Evolutionary conservation across 129 eudicot species (phyloP), one percentile per base, ranked within the genome.

Genomic region (Saussurea involucrata): DNA sequence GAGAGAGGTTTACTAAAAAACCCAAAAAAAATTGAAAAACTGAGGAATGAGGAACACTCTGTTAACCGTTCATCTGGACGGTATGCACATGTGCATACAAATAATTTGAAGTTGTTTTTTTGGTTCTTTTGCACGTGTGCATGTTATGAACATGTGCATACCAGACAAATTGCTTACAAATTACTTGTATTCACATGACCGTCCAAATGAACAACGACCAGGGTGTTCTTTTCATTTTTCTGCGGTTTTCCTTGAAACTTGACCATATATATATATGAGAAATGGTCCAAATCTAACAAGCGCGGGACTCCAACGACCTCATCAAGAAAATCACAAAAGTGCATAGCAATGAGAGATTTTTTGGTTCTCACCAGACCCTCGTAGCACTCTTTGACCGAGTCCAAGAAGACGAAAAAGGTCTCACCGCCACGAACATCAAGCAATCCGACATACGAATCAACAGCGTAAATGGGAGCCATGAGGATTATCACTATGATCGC

Each of bases 391-490:
- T 92, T 92, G 73, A 92, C 31, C 20, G 96, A 88, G 21, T 92
- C 97, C 91, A 92, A 81, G 81, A 92, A 83, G 83, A 90, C 66
- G 79, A 92, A 90, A 79, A 92, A 92, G 27, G 93, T 63, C 78
- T 83, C 82, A 40, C 96, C 87, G 17, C 97, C 96, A 32, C 82
- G 89, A 69, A 88, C 57, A 86, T 90, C 97, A 67, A 88, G 57
- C 76, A 92, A 83, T 33, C 97, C 97, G 61, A 87, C 84, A 63
- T 77, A 90, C 29, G 97, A 92, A 72, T 82, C 90, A 72, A 92
- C 74, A 18, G 96, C 93, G 75, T 92, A 89, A 4, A 92, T 69
- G 18, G 97, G 97, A 60, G 96, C 93, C 97, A 92, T 90, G 49
- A 90, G 82, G 24, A 92, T 84, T 6, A 92, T 92, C 49, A 89